Base-by-base conservation (phyloP, 176 grass and related monocot species). In the Lolium rigidum region DNA sequence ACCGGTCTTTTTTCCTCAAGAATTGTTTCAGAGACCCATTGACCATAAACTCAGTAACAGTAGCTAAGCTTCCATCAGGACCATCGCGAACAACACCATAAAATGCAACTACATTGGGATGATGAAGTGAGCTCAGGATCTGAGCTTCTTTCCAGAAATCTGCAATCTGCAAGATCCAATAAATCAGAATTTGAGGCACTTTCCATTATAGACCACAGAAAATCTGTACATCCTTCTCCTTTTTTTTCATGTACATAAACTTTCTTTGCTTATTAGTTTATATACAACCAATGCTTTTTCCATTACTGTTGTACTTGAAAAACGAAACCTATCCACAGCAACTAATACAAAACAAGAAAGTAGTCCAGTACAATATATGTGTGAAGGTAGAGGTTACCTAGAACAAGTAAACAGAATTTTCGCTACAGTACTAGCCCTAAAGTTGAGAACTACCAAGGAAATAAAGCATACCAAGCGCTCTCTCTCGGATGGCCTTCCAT, bases 11-110 rank as follows among this genome's bases (percentile, higher is more conserved):
- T 84, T 99, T 99, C 80, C 91, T 86, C 70, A 99, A 82, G 56
- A 96, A 94, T 85, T 99, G 97, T 84, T 99, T 99, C 60, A 99
- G 94, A 81, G 97, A 99, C n/a, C 97, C 97, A 83, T 99, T 99
- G 35, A 99, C 62, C 97, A 99, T 99, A 84, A 91, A 99, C 52
- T 99, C 97, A 31, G 94, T 90, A 85, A 99, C 94, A 76, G 97
- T 99, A 80, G 97, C 97, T 86, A 99, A 87, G 62, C 94, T 92
- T 82, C 90, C 92, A 83, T 96, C 94, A 17, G 92, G 90, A 61
- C 97, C 97, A 83, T 99, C 97, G 85, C 97, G 97, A 82, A 99
- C 97, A 79, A 99, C 94, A 82, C 97, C 97, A 84, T 99, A 99
- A 55, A 99, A 99, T 55, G 97, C 94, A 86, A 99, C 97, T 54